A percentile compares a stretch with the other conserved stretches of the same genome.
These are phyloP conservation scores for Sporothrix schenckii DNA, from an alignment of 2,329 filamentous ascomycete genomes.

Conservation along the genomic window DNA sequence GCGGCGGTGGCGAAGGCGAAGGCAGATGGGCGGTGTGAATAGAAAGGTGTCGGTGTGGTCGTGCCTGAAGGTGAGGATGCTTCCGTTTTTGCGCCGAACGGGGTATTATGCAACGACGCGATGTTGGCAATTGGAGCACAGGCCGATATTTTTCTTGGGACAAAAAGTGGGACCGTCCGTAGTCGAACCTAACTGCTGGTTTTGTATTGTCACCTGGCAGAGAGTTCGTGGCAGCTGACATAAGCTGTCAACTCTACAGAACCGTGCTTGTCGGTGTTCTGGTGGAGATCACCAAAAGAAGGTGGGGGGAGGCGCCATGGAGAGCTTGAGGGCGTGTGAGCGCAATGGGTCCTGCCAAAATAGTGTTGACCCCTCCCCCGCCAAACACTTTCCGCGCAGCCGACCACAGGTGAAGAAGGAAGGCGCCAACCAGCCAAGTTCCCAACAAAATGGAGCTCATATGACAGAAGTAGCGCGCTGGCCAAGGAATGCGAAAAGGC, in stretches of 20 bases:
- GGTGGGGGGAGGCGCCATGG: constrained; percentile 19
- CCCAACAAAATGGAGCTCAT: constrained; percentile 18
- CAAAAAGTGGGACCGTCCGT: constrained; percentile 22
- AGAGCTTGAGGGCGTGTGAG: background rate
- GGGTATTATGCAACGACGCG: constrained; percentile 20
- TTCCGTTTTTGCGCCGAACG: background rate
- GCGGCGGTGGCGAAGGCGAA: constrained; percentile 23
- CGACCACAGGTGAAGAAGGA: background rate
- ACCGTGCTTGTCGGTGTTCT: background rate
- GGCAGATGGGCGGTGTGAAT: background rate
- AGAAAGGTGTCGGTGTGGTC: too few species aligned
- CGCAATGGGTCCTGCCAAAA: background rate
- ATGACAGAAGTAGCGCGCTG: background rate
- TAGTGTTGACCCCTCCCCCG: constrained; percentile 26
- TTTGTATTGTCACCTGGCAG: background rate
- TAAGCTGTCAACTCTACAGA: background rate
- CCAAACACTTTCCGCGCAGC: constrained; percentile 20
- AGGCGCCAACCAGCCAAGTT: constrained; percentile 10
- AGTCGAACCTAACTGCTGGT: background rate
- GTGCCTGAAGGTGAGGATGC: background rate
- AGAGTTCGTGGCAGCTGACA: constrained; percentile 5
- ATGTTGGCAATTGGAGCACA: constrained; percentile 23
- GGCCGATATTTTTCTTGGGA: constrained; percentile 19
- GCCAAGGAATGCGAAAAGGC: constrained; percentile 9
- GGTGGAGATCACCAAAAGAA: background rate